These are phyloP conservation scores for Lachancea thermotolerans DNA, from an alignment of 805 yeast species.

Conservation along the genomic window DNA sequence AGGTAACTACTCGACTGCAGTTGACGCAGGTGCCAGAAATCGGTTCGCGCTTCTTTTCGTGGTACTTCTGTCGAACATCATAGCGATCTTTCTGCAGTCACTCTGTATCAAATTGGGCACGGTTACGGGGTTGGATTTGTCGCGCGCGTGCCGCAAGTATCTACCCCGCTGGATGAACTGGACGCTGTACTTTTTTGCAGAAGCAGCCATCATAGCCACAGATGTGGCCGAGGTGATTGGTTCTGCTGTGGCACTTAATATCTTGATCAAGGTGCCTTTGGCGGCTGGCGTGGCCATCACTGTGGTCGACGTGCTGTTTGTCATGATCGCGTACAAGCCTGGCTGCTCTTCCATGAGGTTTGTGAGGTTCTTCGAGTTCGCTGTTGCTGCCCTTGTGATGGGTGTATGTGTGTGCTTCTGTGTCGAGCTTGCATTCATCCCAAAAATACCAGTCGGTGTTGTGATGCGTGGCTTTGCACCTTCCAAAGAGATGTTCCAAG, in stretches of 20 bases:
- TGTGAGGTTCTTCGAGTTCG: slow-evolving; percentile 65
- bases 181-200: slow-evolving; percentile 68
- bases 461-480: slow-evolving; percentile 70
- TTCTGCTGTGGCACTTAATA: slow-evolving; percentile 79
- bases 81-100: slow-evolving; percentile 78
- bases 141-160: slow-evolving; percentile 72
- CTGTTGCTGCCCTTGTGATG: slow-evolving; percentile 64
- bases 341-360: slow-evolving; percentile 67
- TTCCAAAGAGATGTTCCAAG: slow-evolving; percentile 40
- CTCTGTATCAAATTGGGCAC: slow-evolving; percentile 82
- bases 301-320: slow-evolving; percentile 70
- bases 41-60: slow-evolving; percentile 67
- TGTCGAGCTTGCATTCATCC: slow-evolving; percentile 58
- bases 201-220: slow-evolving; percentile 83
- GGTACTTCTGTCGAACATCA: slow-evolving; percentile 67
- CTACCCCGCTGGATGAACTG: slow-evolving; percentile 63
- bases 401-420: slow-evolving; percentile 76
- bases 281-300: slow-evolving; percentile 75
- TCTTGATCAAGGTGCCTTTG: slow-evolving; percentile 67
- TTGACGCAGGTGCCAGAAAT: slow-evolving; percentile 78
- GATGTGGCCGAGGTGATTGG: slow-evolving; percentile 95
- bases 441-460: slow-evolving; percentile 39
- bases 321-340: slow-evolving; percentile 72
- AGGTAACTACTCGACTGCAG: slow-evolving; percentile 87
- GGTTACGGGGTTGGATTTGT: slow-evolving; percentile 82